A percentile compares a stretch with the other conserved stretches of the same genome.
Evolutionary conservation across 176 grass and related monocot species (phyloP).

Genomic region (Olyra latifolia): DNA sequence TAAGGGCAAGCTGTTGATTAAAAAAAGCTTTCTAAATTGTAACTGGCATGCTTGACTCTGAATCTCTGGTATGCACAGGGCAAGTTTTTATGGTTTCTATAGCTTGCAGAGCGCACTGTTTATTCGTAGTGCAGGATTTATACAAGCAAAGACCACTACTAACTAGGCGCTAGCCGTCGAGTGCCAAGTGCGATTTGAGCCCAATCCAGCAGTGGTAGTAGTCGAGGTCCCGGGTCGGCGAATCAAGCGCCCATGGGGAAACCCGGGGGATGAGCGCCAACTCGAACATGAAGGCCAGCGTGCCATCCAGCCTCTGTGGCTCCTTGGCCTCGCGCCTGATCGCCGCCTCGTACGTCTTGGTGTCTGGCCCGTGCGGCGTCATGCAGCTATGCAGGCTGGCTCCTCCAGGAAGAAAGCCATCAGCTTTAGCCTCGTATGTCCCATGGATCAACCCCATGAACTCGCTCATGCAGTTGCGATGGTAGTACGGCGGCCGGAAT

Average conservation of each 20-base stretch:
- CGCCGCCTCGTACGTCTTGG: conserved; percentile 64
- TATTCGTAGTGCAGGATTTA: neutral
- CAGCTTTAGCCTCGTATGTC: conserved; percentile 86
- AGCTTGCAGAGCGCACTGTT: neutral
- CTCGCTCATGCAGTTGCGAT: conserved; percentile 95
- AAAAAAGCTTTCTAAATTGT: no score
- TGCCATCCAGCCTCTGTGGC: conserved; percentile 55
- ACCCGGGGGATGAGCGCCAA: conserved; percentile 72
- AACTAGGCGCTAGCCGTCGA: neutral
- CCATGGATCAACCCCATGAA: conserved; percentile 91
- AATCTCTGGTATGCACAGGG: neutral
- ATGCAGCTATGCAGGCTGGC: conserved; percentile 95
- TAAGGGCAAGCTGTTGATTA: no score
- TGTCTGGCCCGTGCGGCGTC: conserved; percentile 97
- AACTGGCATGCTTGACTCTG: neutral
- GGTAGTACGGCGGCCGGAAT: conserved; percentile 88
- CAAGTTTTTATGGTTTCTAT: neutral
- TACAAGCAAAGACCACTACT: neutral
- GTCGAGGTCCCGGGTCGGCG: conserved; percentile 52
- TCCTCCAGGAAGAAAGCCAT: conserved; percentile 87
- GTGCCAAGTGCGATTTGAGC: conserved; percentile 73
- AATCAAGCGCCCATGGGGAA: conserved; percentile 82
- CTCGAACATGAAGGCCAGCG: conserved; percentile 94
- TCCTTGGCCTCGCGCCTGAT: conserved; percentile 19
- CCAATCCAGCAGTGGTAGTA: conserved; percentile 96